These are phyloP conservation scores for Epichloe bromicola DNA, from an alignment of 2,329 filamentous ascomycete species.

Conservation along the genomic window DNA sequence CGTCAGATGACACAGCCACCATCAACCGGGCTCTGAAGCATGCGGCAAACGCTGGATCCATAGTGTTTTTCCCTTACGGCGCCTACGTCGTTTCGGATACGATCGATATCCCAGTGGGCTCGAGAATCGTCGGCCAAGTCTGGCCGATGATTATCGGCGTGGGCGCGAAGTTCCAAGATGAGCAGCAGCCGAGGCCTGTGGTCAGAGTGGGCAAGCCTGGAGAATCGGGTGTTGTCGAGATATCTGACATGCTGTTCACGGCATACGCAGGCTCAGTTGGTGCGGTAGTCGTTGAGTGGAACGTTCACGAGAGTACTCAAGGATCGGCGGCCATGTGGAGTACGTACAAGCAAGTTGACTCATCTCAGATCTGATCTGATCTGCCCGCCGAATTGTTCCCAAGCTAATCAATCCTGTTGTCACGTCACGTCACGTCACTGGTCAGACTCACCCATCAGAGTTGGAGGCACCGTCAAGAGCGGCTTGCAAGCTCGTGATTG, in stretches of 20 bases:
- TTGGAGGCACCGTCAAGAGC: slow-evolving; percentile 21
- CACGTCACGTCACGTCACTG: too few species aligned
- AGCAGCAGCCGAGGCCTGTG: slow-evolving; percentile 40
- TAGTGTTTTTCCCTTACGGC: slow-evolving; percentile 8
- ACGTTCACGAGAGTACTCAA: slow-evolving; percentile 29
- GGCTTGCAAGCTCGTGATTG: slow-evolving; percentile 11
- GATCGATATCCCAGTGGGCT: slow-evolving; percentile 29
- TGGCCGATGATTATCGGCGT: slow-evolving; percentile 35
- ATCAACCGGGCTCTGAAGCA: slow-evolving; percentile 17
- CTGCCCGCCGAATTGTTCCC: too few species aligned
- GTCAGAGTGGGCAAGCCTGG: slow-evolving; percentile 43
- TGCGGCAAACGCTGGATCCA: slow-evolving; percentile 13
- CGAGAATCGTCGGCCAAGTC: slow-evolving; percentile 33
- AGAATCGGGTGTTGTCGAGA: slow-evolving; percentile 45
- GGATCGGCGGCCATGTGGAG: slow-evolving; percentile 39
- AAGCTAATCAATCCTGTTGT: too few species aligned
- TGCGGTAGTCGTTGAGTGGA: slow-evolving; percentile 52
- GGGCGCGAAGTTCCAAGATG: slow-evolving; percentile 35
- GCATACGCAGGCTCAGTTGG: slow-evolving; percentile 46
- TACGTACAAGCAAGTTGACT: background rate
- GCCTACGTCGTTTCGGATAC: slow-evolving; percentile 34
- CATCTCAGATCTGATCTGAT: too few species aligned
- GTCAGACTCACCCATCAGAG: slow-evolving; percentile 32
- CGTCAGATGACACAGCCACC: slow-evolving; percentile 44
- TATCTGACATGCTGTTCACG: slow-evolving; percentile 49